Base-by-base conservation (phyloP, 306 rosid genomes). In the Acacia confusa region DNA sequence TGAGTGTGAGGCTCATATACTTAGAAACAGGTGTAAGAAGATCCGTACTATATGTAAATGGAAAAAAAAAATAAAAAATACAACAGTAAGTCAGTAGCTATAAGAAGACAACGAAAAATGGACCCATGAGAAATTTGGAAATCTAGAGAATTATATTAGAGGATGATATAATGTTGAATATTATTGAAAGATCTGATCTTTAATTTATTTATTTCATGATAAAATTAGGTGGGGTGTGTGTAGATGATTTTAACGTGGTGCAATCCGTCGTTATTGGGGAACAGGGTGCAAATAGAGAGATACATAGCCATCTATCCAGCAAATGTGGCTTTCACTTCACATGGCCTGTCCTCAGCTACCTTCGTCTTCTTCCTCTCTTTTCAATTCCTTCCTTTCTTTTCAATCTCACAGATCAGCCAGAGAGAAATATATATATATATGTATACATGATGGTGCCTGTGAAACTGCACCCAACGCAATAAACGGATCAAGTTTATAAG, bases 71-170 rank as follows among this genome's bases (percentile, higher is more conserved):
- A 16, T 3, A 52, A 8, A 22, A 10, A 11, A 9, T 17, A 13
- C 4, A 24, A 60, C 7, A 24, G 34, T 1, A 13, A 4, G 4
- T 0, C n/a, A n/a, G n/a, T n/a, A n/a, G n/a, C 13, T 22, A 58
- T 12, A 61, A 61, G 36, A 11, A 70, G 82, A 70, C 71, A 70
- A 15, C 44, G 69, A 67, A 78, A 57, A 22, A 70, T 55, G 77
- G 70, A 57, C 72, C 82, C 77, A 70, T 58, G 9, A 41, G 77
- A 70, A 70, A 79, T 55, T 27, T 79, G 63, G 11, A 57, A 40
- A 69, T 40, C 22, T 55, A 19, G 27, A 20, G 22, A 79, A 79
- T 40, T n/a, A n/a, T n/a, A n/a, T n/a, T 70, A 79, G 48, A 43
- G 61, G 20, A 10, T 53, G 16, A 50, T 16, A 38, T 34, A 34